Conservation (phyloP, 2,329 filamentous ascomycete genomes). For the Blastomyces parvus region DNA sequence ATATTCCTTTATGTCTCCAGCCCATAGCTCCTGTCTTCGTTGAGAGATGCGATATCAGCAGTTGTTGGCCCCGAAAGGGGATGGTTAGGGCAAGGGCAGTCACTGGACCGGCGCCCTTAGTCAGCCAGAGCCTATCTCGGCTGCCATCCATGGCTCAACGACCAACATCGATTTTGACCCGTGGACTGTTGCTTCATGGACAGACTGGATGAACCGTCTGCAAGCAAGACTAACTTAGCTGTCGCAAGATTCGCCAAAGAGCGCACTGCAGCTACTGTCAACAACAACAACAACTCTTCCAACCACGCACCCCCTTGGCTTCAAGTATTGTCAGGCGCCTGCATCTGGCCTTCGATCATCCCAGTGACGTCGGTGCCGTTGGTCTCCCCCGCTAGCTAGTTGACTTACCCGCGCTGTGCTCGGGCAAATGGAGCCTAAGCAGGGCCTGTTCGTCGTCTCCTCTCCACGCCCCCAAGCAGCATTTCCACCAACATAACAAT, state of each 20-base stretch:
- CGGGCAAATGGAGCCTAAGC: conserved; percentile 14
- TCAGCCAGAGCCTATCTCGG: not conserved
- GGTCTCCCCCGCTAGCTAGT: not conserved
- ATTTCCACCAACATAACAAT: not conserved
- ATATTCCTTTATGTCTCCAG: too few species aligned
- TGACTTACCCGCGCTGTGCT: conserved; percentile 3
- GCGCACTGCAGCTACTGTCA: not conserved
- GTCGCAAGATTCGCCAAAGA: not conserved
- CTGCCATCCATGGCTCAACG: not conserved
- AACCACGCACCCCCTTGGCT: not conserved
- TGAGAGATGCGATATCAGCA: too few species aligned
- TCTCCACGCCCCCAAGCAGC: conserved; percentile 1
- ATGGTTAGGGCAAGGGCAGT: not conserved
- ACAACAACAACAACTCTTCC: not conserved
- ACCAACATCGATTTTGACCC: too few species aligned
- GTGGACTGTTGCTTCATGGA: not conserved
- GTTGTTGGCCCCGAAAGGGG: not conserved
- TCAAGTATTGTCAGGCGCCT: not conserved
- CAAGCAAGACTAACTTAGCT: not conserved
- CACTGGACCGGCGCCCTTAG: not conserved
- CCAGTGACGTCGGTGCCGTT: not conserved
- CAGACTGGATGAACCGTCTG: too few species aligned
- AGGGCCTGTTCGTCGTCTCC: not conserved
- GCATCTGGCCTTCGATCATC: not conserved
- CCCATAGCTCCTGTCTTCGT: too few species aligned